phyloP scores from a whole-genome alignment of 2,329 filamentous ascomycete species.

The Microcyclospora tardicrescens region DNA sequence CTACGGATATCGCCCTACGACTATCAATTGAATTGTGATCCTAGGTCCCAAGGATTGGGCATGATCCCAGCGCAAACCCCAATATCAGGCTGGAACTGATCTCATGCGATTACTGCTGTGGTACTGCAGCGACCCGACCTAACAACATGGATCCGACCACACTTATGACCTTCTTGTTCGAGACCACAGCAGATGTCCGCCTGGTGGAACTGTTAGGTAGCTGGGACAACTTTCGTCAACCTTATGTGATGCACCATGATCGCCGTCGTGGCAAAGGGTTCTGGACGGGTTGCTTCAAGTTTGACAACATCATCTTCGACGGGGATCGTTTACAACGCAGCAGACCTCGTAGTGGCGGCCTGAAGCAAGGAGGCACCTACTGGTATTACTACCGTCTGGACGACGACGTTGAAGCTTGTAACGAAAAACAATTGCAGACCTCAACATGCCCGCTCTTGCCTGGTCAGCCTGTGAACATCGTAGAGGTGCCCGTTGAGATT shows the following conservation, averaged over 20 bases:
- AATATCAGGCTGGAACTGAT: too few relatives aligned
- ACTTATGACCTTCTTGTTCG: constrained; percentile 26
- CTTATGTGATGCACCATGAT: constrained; percentile 74
- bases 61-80: too few relatives aligned
- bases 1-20: too few relatives aligned
- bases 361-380: constrained; percentile 87
- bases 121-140: too few relatives aligned
- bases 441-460: constrained; percentile 74
- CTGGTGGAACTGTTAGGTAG: constrained; percentile 76
- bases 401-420: constrained; percentile 62
- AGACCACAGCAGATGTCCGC: constrained; percentile 38
- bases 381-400: constrained; percentile 95
- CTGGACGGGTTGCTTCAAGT: constrained; percentile 80
- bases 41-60: too few relatives aligned
- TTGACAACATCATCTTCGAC: constrained; percentile 74
- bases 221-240: constrained; percentile 82
- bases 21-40: too few relatives aligned
- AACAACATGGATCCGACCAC: constrained; percentile 23
- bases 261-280: constrained; percentile 57
- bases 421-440: constrained; percentile 59
- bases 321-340: constrained; percentile 44
- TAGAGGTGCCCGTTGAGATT: constrained; percentile 62
- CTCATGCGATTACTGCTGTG: too few relatives aligned
- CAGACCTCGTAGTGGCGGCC: constrained; percentile 56
- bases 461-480: constrained; percentile 73